These are phyloP conservation scores for Russula sp. DNA, from an alignment of 768 basidiomycete species.

Conservation along the genomic window DNA sequence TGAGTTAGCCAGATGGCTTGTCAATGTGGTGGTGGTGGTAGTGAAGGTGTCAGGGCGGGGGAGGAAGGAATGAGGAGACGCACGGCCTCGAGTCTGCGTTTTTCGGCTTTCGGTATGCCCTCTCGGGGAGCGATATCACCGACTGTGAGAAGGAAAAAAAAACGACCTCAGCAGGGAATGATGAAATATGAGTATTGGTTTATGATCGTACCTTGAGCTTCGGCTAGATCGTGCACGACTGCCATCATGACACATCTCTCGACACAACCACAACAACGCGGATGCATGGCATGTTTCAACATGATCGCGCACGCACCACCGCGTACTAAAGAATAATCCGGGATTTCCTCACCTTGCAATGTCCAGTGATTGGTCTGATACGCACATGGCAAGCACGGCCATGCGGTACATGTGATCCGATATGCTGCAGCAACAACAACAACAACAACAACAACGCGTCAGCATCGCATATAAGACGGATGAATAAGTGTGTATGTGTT, in stretches of 20 bases:
- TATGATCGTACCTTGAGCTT: slow-evolving; percentile 70
- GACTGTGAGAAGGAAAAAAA: slow-evolving; percentile 46
- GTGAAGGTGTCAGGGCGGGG: not conserved
- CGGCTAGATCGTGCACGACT: slow-evolving; percentile 92
- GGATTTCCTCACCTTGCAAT: slow-evolving; percentile 58
- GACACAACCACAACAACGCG: not conserved
- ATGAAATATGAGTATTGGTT: too few relatives aligned
- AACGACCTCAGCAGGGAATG: not conserved
- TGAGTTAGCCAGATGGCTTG: slow-evolving; percentile 34
- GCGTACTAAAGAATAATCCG: not conserved
- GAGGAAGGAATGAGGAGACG: slow-evolving; percentile 26
- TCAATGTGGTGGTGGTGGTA: not conserved
- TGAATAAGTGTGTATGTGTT: not conserved
- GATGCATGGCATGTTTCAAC: not conserved
- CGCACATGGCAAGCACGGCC: slow-evolving; percentile 90
- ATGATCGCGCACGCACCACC: not conserved
- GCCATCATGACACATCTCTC: slow-evolving; percentile 86
- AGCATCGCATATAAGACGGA: not conserved
- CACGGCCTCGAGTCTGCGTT: slow-evolving; percentile 71
- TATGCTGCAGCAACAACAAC: slow-evolving; percentile 44
- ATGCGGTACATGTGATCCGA: slow-evolving; percentile 98
- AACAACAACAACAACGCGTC: not conserved
- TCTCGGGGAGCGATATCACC: slow-evolving; percentile 93
- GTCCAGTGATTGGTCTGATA: slow-evolving; percentile 69
- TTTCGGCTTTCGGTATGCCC: slow-evolving; percentile 78